Conservation (phyloP, 2,329 filamentous ascomycete species). For the Microdochium paspali region DNA sequence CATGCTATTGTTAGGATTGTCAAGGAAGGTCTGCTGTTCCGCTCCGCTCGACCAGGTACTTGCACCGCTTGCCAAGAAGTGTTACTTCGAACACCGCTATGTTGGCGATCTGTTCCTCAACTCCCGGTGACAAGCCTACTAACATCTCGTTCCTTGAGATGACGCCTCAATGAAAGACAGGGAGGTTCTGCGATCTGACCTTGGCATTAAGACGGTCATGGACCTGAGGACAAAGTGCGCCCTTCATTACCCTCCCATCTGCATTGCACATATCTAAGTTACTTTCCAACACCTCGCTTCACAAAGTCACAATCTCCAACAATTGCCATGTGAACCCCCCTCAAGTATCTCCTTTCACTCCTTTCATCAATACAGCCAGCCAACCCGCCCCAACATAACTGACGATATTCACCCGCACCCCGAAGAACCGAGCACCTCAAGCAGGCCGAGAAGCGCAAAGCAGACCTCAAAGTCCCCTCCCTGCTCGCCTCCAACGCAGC, state of each 20-base stretch:
- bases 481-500: conserved; percentile 38
- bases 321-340: too few species aligned
- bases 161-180: conserved; percentile 61
- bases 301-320: too few species aligned
- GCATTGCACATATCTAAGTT: too few species aligned
- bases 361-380: too few species aligned
- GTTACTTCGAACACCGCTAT: background rate
- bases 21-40: conserved; percentile 55
- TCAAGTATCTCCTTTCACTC: too few species aligned
- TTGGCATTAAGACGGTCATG: conserved; percentile 62
- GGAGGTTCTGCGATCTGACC: conserved; percentile 43
- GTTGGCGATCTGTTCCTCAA: background rate
- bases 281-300: too few species aligned
- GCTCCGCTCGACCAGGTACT: conserved; percentile 54
- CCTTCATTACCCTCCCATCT: too few species aligned
- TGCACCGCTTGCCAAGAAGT: background rate
- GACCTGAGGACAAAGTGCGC: conserved; percentile 68
- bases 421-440: conserved; percentile 68
- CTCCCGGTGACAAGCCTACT: background rate
- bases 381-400: too few species aligned
- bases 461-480: conserved; percentile 31
- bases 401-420: too few species aligned
- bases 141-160: conserved; percentile 31
- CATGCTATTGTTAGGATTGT: conserved; percentile 27
- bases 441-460: conserved; percentile 52